Conservation (phyloP, 306 rosid species). For the Styphnolobium japonicum region DNA sequence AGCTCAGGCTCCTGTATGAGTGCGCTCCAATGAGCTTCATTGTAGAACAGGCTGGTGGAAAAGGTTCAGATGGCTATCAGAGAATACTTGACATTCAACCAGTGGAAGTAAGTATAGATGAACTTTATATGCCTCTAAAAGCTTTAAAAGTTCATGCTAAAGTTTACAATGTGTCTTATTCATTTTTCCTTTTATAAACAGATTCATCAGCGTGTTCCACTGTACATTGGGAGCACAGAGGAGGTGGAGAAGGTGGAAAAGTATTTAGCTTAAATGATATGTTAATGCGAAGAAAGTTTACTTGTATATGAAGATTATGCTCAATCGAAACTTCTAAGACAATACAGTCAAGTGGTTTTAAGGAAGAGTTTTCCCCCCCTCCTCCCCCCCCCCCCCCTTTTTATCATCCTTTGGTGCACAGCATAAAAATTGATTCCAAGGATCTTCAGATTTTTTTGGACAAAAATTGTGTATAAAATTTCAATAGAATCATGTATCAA, state of each 20-base stretch:
- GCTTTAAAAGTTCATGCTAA: neutral
- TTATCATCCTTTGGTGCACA: neutral
- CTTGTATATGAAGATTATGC: slow-evolving; percentile 26
- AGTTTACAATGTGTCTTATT: neutral
- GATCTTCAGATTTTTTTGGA: neutral
- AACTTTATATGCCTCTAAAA: neutral
- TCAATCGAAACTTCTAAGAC: slow-evolving; percentile 15
- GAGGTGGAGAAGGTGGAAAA: slow-evolving; percentile 95
- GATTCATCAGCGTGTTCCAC: slow-evolving; percentile 96
- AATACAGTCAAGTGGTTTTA: slow-evolving; percentile 19
- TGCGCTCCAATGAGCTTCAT: slow-evolving; percentile 99
- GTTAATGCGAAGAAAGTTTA: slow-evolving; percentile 2
- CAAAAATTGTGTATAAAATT: neutral
- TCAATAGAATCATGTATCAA: neutral
- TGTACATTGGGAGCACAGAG: slow-evolving; percentile 83
- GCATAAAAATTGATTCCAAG: neutral
- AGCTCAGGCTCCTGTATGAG: slow-evolving; percentile 89
- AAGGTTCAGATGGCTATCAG: slow-evolving; percentile 85
- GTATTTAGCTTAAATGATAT: slow-evolving; percentile 61
- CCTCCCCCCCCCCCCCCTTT: too few relatives aligned
- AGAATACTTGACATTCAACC: slow-evolving; percentile 92
- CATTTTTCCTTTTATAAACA: slow-evolving; percentile 27
- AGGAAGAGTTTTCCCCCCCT: slow-evolving; percentile 2
- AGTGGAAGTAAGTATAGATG: slow-evolving; percentile 53
- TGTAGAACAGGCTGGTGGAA: slow-evolving; percentile 98